phyloP scores from a whole-genome alignment of 2,329 filamentous ascomycete genomes.

The Pyrenochaeta sp. region DNA sequence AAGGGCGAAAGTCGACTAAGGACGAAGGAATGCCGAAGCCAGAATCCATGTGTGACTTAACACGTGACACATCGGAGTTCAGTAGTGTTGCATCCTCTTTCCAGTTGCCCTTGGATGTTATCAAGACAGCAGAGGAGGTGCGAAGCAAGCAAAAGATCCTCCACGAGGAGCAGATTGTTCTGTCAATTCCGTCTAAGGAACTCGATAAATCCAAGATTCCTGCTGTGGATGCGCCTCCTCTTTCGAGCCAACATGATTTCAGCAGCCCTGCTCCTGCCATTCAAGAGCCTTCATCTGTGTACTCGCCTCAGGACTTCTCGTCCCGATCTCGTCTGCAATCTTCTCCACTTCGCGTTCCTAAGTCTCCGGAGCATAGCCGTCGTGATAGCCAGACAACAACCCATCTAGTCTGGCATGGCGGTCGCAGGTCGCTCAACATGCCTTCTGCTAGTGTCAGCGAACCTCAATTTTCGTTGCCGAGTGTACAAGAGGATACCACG shows the following conservation, averaged over 20 bases:
- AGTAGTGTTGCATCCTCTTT: slow-evolving; percentile 3
- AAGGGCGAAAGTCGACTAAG: slow-evolving; percentile 15
- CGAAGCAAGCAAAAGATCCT: slow-evolving; percentile 18
- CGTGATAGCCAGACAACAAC: slow-evolving; percentile 48
- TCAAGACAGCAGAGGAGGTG: slow-evolving; percentile 21
- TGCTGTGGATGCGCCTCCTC: slow-evolving; percentile 4
- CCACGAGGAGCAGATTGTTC: slow-evolving; percentile 3
- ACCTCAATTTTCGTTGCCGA: slow-evolving; percentile 13
- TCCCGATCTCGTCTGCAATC: slow-evolving; percentile 18
- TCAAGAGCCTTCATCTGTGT: slow-evolving; percentile 33
- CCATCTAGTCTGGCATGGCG: slow-evolving; percentile 42
- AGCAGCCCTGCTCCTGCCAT: slow-evolving; percentile 22
- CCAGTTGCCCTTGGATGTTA: slow-evolving; percentile 7
- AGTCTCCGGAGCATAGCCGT: slow-evolving; percentile 18
- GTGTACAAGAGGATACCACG: slow-evolving; percentile 39
- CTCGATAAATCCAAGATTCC: slow-evolving; percentile 9
- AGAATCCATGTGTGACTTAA: slow-evolving; percentile 9
- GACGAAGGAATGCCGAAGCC: slow-evolving; percentile 12
- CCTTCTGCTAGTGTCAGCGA: slow-evolving; percentile 16
- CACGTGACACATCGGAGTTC: background rate
- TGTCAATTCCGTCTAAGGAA: slow-evolving; percentile 4
- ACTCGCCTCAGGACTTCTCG: slow-evolving; percentile 33
- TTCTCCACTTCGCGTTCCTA: slow-evolving; percentile 19
- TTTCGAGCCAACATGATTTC: slow-evolving; percentile 19
- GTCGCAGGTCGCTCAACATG: slow-evolving; percentile 19